phyloP scores from a whole-genome alignment of 305 asterid species.

The Fraxinus floribunda region DNA sequence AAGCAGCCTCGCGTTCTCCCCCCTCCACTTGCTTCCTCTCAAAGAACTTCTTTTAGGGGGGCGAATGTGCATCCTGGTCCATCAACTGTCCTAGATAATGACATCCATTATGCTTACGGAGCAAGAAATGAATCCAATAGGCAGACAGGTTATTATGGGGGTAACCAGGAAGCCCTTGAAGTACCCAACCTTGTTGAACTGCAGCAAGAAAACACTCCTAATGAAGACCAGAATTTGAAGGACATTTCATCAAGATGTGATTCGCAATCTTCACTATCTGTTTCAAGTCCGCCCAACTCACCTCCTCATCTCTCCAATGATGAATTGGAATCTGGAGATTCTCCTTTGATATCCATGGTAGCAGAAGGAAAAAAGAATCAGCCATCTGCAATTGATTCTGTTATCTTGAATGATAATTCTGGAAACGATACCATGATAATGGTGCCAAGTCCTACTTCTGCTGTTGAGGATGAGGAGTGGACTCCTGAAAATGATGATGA shows the following conservation, averaged over 20 bases:
- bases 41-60: conserved; percentile 50
- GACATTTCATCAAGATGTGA: conserved; percentile 63
- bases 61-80: conserved; percentile 48
- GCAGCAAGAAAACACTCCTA: conserved; percentile 39
- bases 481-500: conserved; percentile 56
- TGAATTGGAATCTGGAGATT: conserved; percentile 84
- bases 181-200: conserved; percentile 45
- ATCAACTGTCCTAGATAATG: conserved; percentile 45
- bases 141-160: conserved; percentile 48
- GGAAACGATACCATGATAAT: conserved; percentile 34
- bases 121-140: conserved; percentile 45
- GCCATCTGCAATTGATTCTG: conserved; percentile 41
- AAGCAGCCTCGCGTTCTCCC: conserved; percentile 96
- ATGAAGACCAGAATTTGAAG: conserved; percentile 49
- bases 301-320: conserved; percentile 95
- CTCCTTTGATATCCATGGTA: conserved; percentile 47
- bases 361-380: conserved; percentile 44
- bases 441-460: conserved; percentile 54
- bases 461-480: conserved; percentile 87
- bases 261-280: conserved; percentile 93
- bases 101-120: conserved; percentile 35
- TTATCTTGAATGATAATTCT: conserved; percentile 44
- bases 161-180: conserved; percentile 49
- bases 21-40: conserved; percentile 71
- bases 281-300: conserved; percentile 93